These are phyloP conservation scores for Collariella sp. DNA, from an alignment of 495 filamentous ascomycete species.

Conservation along the genomic window DNA sequence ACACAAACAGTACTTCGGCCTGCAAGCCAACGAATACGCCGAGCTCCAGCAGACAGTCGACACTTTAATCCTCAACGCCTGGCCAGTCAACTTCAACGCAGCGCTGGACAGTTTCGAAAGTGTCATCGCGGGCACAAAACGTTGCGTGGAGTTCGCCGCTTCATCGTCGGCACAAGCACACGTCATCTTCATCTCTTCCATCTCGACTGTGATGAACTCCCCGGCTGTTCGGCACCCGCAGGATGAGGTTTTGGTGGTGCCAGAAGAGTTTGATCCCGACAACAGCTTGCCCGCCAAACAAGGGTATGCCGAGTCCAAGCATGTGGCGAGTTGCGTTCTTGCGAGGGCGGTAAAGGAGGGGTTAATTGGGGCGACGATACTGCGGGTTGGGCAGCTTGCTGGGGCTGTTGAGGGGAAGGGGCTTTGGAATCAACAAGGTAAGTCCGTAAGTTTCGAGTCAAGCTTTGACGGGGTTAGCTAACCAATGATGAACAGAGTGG, in stretches of 20 bases:
- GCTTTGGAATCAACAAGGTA: conserved; percentile 3
- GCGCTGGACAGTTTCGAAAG: conserved; percentile 2
- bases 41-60: not conserved
- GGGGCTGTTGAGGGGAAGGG: not conserved
- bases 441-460: not conserved
- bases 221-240: not conserved
- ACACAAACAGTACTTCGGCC: too few species aligned
- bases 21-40: not conserved
- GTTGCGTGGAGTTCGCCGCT: conserved; percentile 2
- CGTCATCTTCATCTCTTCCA: conserved; percentile 4
- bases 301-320: conserved; percentile 8
- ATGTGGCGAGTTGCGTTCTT: conserved; percentile 4
- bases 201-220: conserved; percentile 1
- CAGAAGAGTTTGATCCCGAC: conserved; percentile 3
- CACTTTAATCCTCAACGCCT: conserved; percentile 1
- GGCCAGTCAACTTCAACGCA: conserved; percentile 9
- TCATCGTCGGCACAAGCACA: not conserved
- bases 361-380: not conserved
- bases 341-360: not conserved
- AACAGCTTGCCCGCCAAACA: conserved; percentile 5
- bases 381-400: conserved; percentile 5
- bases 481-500: not conserved
- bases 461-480: not conserved
- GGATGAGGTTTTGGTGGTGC: not conserved
- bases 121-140: not conserved